Evolutionary conservation across 106 monocot genomes (phyloP), one percentile per base, ranked within the genome.

Genomic region (Acanthochlamys bracteata): DNA sequence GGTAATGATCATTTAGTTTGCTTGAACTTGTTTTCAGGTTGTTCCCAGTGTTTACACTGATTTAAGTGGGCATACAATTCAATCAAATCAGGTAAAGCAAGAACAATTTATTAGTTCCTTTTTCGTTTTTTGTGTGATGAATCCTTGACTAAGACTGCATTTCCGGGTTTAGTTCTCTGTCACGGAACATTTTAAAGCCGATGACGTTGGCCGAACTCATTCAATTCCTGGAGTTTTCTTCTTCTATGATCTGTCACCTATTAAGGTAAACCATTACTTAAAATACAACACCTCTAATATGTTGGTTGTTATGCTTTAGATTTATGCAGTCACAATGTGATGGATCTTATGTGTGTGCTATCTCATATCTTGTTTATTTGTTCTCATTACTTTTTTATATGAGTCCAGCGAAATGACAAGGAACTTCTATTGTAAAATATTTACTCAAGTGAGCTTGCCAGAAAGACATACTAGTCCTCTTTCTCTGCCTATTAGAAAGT

Each of bases 241-340:
- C 80, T 96, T 80, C 70, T 96, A 96, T 79, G 96, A 96, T 69
- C 88, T 96, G 73, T 91, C 82, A 57, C 96, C 96, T 49, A 96
- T 96, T 41, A 96, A 88, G 87, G 96, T 88, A 77, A 65, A 49
- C 9, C 2, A 4, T 49, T 2, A 49, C 17, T 17, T 49, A 10
- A 14, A 43, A 10, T 10, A 49, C 12, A 49, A 17, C 17, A 14
- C 12, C 10, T 49, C 12, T 12, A 49, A 49, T 17, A 49, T 49
- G 12, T 17, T 49, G 49, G 49, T 49, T 49, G 49, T 14, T 49
- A 49, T 49, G 12, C 49, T 49, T 49, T 14, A 49, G 49, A 17
- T 49, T 49, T 49, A 12, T 49, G 49, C 15, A 4, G 1, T 49
- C 10, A 3, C 49, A 49, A 1, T 49, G 49, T 14, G 15, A 17